phyloP scores from a whole-genome alignment of 805 yeast species.

The Hermanozyma aechmeae region DNA sequence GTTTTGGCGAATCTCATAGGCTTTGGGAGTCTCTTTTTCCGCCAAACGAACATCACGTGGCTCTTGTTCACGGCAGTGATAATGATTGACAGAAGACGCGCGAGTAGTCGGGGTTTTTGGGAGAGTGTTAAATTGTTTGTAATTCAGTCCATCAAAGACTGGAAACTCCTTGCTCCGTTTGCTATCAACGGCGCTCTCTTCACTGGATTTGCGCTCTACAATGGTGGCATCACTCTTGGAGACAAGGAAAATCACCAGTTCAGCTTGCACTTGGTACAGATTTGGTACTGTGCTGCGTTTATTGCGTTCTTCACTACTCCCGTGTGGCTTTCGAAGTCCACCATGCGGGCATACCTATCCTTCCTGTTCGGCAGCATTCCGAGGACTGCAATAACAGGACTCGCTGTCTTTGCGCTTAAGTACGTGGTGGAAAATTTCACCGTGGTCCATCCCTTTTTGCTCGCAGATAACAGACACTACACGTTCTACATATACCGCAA shows the following conservation, averaged over 20 bases:
- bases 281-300: slow-evolving; percentile 69
- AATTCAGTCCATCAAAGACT: slow-evolving; percentile 6
- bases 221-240: slow-evolving; percentile 85
- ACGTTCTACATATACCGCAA: slow-evolving; percentile 78
- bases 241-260: slow-evolving; percentile 80
- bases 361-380: slow-evolving; percentile 15
- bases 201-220: slow-evolving; percentile 45
- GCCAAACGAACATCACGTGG: slow-evolving; percentile 95
- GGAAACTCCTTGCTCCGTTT: slow-evolving; percentile 38
- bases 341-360: slow-evolving; percentile 30
- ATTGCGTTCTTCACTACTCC: slow-evolving; percentile 63
- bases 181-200: slow-evolving; percentile 44
- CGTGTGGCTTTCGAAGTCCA: slow-evolving; percentile 47
- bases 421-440: slow-evolving; percentile 51
- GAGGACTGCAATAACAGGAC: slow-evolving; percentile 6
- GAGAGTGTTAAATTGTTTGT: background rate
- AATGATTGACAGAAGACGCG: slow-evolving; percentile 39
- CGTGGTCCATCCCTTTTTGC: slow-evolving; percentile 76
- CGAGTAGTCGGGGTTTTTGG: slow-evolving; percentile 5
- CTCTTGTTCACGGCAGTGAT: slow-evolving; percentile 48
- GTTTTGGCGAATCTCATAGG: slow-evolving; percentile 45
- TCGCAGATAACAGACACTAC: slow-evolving; percentile 92
- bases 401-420: slow-evolving; percentile 22
- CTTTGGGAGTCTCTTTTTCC: slow-evolving; percentile 55
- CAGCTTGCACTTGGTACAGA: slow-evolving; percentile 66